Evolutionary conservation across 2,329 filamentous ascomycete genomes (phyloP).

Genomic region (Fusarium annulatum): DNA sequence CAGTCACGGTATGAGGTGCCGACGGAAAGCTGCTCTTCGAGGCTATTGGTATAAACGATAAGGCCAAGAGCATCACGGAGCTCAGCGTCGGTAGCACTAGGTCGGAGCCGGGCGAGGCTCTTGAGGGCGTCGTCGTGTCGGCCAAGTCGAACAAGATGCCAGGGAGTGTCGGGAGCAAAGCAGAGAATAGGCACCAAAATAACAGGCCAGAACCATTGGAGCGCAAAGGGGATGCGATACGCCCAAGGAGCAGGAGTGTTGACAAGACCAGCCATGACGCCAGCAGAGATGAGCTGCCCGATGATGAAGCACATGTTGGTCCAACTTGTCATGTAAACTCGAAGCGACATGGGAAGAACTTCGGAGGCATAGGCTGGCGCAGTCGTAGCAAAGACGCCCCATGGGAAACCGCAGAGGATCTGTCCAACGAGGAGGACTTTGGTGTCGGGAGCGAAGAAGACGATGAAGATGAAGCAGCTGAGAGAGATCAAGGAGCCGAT

Average conservation of each 20-base stretch:
- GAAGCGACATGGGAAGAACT: constrained; percentile 51
- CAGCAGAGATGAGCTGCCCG: constrained; percentile 58
- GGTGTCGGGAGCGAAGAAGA: constrained; percentile 57
- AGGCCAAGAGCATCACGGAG: constrained; percentile 52
- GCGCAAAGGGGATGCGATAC: constrained; percentile 59
- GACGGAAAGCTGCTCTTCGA: constrained; percentile 50
- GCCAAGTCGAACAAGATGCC: constrained; percentile 55
- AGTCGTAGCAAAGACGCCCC: constrained; percentile 58
- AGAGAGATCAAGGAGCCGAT: constrained; percentile 54
- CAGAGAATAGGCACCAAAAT: constrained; percentile 53
- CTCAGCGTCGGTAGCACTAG: constrained; percentile 44
- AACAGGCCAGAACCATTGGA: constrained; percentile 62
- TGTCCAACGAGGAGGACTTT: constrained; percentile 55
- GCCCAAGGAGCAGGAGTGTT: constrained; percentile 54
- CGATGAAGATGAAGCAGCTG: constrained; percentile 57
- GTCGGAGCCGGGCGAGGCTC: constrained; percentile 48
- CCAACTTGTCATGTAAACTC: constrained; percentile 58
- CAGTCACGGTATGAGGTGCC: constrained; percentile 57
- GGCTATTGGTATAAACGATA: constrained; percentile 56
- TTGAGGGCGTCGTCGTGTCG: constrained; percentile 49
- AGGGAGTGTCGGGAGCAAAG: constrained; percentile 61
- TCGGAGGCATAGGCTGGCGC: constrained; percentile 61
- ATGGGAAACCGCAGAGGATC: constrained; percentile 59
- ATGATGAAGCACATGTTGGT: constrained; percentile 61
- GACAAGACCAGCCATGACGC: constrained; percentile 42